These are phyloP conservation scores for Ascochyta lentis DNA, from an alignment of 2,329 filamentous ascomycete species.

Conservation along the genomic window DNA sequence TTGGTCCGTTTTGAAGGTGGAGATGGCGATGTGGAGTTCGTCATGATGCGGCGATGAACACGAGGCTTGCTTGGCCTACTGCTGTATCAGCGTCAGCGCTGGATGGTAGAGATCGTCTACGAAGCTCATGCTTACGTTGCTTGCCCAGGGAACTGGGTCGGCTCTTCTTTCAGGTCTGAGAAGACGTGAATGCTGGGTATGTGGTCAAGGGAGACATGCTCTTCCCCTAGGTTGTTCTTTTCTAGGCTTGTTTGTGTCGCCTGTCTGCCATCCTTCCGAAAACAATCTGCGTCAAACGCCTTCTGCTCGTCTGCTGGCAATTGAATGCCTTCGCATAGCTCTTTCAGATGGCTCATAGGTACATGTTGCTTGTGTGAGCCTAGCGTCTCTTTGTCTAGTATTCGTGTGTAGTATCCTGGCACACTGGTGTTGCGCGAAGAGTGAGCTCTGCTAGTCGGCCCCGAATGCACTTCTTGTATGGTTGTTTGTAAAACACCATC, in stretches of 20 bases:
- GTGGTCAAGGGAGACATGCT: no score
- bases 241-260: background rate
- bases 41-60: background rate
- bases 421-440: no score
- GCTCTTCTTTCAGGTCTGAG: no score
- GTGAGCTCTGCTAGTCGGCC: background rate
- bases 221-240: no score
- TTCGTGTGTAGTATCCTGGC: background rate
- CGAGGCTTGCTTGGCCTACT: background rate
- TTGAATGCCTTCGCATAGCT: background rate
- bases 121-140: no score
- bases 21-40: background rate
- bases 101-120: no score
- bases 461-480: background rate
- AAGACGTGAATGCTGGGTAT: no score
- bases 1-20: conserved; percentile 3
- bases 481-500: background rate
- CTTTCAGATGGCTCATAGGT: background rate
- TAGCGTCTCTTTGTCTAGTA: background rate
- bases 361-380: background rate
- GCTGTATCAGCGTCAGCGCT: background rate
- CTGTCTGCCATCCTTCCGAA: background rate
- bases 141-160: no score
- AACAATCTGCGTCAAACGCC: background rate
- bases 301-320: background rate